These are phyloP conservation scores for Rubroshorea leprosula DNA, from an alignment of 345 rosid species.

Conservation along the genomic window DNA sequence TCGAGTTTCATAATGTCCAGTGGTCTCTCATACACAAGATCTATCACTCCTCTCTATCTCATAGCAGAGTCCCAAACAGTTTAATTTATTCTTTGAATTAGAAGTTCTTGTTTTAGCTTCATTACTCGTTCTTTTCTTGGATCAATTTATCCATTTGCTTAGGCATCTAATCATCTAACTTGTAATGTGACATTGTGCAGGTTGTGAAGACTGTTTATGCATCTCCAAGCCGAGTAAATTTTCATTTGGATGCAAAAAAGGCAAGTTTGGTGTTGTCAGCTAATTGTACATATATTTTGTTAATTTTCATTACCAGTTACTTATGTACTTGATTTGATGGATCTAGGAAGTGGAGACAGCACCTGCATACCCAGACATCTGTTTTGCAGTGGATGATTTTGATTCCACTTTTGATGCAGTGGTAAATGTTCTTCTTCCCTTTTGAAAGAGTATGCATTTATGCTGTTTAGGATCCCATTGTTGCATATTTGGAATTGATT, in stretches of 20 bases:
- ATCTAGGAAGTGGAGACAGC: conserved; percentile 83
- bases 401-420: conserved; percentile 98
- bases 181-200: conserved; percentile 36
- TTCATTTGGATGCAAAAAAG: conserved; percentile 91
- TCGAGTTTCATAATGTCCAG: neutral
- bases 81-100: too few relatives aligned
- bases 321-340: conserved; percentile 24
- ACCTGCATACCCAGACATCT: conserved; percentile 95
- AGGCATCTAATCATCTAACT: conserved; percentile 16
- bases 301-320: neutral
- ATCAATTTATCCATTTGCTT: neutral
- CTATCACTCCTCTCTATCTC: too few relatives aligned
- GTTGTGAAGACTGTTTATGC: conserved; percentile 96
- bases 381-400: conserved; percentile 93
- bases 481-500: neutral
- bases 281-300: neutral
- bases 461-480: neutral
- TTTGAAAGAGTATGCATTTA: neutral
- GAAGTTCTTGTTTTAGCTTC: neutral
- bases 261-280: conserved; percentile 24
- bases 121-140: neutral
- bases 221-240: conserved; percentile 90
- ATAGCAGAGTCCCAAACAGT: too few relatives aligned
- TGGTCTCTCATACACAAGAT: too few relatives aligned
- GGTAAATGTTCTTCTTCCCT: conserved; percentile 39